Evolutionary conservation across 495 filamentous ascomycete species (phyloP).

Genomic region (Neurospora sp.): DNA sequence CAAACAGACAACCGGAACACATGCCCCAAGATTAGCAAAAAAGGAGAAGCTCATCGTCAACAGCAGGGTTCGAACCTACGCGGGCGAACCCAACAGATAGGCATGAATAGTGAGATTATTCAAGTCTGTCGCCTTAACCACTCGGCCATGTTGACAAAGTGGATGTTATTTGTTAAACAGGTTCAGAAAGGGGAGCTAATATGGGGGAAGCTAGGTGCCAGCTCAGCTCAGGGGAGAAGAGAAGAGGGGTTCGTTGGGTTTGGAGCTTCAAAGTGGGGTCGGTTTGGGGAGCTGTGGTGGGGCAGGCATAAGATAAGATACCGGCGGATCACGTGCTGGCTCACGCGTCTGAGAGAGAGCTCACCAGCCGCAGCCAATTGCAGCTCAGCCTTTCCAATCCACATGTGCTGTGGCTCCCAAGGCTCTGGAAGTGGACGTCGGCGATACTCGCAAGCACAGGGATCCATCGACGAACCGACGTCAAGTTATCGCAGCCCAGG

Average conservation of each 20-base stretch:
- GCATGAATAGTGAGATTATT: neutral
- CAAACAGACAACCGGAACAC: too few relatives aligned
- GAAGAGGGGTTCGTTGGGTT: too few relatives aligned
- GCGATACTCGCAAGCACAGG: neutral
- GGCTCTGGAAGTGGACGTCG: neutral
- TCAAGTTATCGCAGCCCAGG: constrained; percentile 24
- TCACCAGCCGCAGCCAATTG: neutral
- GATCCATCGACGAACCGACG: constrained; percentile 20
- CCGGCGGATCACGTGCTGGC: rapidly evolving
- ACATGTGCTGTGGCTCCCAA: neutral
- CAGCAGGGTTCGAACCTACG: neutral
- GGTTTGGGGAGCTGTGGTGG: neutral
- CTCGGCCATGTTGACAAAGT: neutral
- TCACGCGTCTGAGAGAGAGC: neutral
- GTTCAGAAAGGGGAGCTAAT: neutral
- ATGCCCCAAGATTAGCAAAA: neutral
- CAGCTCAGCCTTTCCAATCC: neutral
- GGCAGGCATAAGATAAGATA: too few relatives aligned
- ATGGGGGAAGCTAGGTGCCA: too few relatives aligned
- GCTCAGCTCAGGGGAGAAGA: too few relatives aligned
- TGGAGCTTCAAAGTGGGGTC: too few relatives aligned
- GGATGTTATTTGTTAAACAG: neutral
- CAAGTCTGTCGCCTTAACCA: neutral
- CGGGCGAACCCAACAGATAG: neutral
- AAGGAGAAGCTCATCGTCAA: neutral